phyloP scores from a whole-genome alignment of 345 rosid species.

The Euphorbia pulcherrima region DNA sequence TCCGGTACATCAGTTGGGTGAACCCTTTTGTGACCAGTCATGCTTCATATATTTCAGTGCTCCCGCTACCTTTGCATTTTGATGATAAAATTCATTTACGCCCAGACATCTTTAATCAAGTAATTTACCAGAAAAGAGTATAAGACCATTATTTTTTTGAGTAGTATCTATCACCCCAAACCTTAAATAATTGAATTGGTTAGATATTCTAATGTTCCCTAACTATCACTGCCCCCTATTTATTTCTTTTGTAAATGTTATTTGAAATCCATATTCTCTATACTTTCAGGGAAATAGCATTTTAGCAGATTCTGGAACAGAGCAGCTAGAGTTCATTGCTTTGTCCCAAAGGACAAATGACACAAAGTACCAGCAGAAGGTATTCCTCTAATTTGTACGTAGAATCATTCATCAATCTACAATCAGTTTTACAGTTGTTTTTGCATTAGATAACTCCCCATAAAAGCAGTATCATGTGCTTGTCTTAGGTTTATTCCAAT shows the following conservation, averaged over 20 bases:
- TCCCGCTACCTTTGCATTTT: background rate
- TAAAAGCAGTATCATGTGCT: background rate
- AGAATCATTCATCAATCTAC: background rate
- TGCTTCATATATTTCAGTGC: background rate
- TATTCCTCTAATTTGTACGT: constrained; percentile 11
- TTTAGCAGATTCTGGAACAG: constrained; percentile 93
- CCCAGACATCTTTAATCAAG: background rate
- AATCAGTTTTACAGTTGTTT: background rate
- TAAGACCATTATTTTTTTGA: background rate
- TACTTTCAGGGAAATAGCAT: constrained; percentile 67
- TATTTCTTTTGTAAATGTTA: background rate
- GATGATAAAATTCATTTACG: background rate
- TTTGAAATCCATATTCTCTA: background rate
- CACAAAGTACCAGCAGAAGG: constrained; percentile 83
- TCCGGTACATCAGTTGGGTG: background rate
- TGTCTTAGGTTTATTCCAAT: background rate
- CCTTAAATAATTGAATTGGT: background rate
- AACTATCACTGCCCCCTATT: background rate
- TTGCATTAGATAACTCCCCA: background rate
- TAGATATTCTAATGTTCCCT: background rate
- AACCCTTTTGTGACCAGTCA: background rate
- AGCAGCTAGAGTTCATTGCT: constrained; percentile 86
- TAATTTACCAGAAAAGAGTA: background rate
- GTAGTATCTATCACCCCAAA: background rate
- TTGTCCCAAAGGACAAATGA: constrained; percentile 92